phyloP scores from a whole-genome alignment of 2,329 filamentous ascomycete species.

The Sporothrix luriei region DNA sequence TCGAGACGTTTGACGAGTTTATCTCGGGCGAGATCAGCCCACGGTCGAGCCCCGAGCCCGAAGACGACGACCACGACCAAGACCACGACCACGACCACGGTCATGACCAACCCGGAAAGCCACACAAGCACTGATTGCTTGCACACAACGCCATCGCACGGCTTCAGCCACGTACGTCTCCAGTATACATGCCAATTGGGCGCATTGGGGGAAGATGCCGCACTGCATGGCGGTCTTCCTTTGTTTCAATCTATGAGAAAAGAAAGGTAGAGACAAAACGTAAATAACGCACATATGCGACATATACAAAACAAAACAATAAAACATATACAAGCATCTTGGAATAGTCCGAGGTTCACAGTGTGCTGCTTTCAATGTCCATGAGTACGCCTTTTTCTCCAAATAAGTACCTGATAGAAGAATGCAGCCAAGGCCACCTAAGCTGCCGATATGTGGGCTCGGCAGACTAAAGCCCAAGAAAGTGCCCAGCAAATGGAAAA shows the following conservation, averaged over 20 bases:
- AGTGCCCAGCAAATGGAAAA: not conserved
- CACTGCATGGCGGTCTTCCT: not conserved
- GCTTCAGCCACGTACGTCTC: not conserved
- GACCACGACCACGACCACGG: slow-evolving; percentile 48
- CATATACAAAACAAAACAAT: too few species aligned
- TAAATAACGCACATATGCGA: too few species aligned
- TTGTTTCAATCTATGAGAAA: not conserved
- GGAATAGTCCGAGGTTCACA: not conserved
- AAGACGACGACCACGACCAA: slow-evolving; percentile 50
- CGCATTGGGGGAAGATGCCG: not conserved
- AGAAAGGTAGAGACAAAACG: not conserved
- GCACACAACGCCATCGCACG: not conserved
- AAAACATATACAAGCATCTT: not conserved
- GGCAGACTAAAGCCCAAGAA: not conserved
- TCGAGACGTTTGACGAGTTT: slow-evolving; percentile 73
- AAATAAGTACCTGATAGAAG: slow-evolving; percentile 15
- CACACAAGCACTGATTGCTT: slow-evolving; percentile 28
- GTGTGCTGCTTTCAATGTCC: not conserved
- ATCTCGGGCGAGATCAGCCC: slow-evolving; percentile 65
- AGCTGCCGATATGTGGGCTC: not conserved
- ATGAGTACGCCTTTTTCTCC: not conserved
- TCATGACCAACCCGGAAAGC: slow-evolving; percentile 38
- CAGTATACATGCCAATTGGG: not conserved
- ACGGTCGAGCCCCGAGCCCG: slow-evolving; percentile 61
- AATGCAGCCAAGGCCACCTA: not conserved